Conservation (phyloP, 495 filamentous ascomycete species). For the Neurospora sp. region DNA sequence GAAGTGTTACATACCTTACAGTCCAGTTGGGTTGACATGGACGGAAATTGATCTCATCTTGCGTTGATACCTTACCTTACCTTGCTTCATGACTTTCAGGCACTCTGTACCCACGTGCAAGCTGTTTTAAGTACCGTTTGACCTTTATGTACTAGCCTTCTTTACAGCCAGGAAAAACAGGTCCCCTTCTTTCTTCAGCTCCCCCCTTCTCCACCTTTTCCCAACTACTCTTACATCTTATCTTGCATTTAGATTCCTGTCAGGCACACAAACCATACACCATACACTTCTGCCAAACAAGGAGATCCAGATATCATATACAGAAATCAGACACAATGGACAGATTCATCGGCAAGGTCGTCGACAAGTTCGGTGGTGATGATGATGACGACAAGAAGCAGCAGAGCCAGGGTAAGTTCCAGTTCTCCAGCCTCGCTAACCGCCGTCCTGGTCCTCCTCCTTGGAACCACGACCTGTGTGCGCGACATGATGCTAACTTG, state of each 20-base stretch:
- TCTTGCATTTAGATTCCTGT: neutral
- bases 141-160: neutral
- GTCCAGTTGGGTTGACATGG: neutral
- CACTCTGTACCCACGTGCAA: neutral
- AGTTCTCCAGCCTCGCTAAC: neutral
- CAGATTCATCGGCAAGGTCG: conserved; percentile 6
- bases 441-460: neutral
- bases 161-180: neutral
- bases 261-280: neutral
- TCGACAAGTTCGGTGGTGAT: neutral
- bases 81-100: neutral
- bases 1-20: neutral
- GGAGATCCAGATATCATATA: neutral
- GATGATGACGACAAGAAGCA: conserved; percentile 7
- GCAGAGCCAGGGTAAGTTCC: neutral
- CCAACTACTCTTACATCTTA: neutral
- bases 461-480: neutral
- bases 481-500: neutral
- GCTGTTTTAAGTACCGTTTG: neutral
- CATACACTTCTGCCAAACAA: neutral
- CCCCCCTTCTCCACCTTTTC: neutral
- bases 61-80: neutral
- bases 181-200: neutral
- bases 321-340: conserved; percentile 3
- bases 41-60: neutral